These are phyloP conservation scores for Hanseniaspora thailandica DNA, from an alignment of 805 yeast species.

Conservation along the genomic window DNA sequence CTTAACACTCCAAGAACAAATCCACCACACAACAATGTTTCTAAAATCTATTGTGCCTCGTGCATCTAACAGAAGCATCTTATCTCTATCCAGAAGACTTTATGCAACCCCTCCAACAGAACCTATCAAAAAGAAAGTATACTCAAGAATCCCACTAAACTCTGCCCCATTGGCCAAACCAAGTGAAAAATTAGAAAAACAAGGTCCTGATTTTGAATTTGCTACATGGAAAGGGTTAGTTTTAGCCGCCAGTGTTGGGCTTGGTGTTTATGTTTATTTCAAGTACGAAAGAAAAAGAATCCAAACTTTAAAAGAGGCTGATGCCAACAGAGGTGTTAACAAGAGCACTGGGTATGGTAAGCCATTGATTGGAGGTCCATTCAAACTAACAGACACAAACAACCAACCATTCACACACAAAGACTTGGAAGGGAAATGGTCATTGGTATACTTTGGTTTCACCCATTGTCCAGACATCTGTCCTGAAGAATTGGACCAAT, in stretches of 20 bases:
- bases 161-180: conserved; percentile 53
- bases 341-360: conserved; percentile 46
- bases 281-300: conserved; percentile 64
- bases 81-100: background rate
- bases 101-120: background rate
- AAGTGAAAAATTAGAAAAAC: conserved; percentile 27
- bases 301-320: conserved; percentile 65
- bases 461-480: conserved; percentile 97
- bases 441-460: conserved; percentile 88
- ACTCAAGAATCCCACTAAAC: conserved; percentile 47
- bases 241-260: conserved; percentile 57
- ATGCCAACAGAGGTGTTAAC: conserved; percentile 55
- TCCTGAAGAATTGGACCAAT: conserved; percentile 92
- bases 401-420: conserved; percentile 67
- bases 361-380: conserved; percentile 88
- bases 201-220: conserved; percentile 42
- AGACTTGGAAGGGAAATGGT: conserved; percentile 64
- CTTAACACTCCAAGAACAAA: too few species aligned
- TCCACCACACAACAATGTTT: background rate
- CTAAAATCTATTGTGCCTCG: background rate
- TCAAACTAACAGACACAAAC: conserved; percentile 56
- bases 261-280: conserved; percentile 59
- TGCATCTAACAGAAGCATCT: background rate
- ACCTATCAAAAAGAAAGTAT: conserved; percentile 24
- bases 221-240: conserved; percentile 77